Conservation (phyloP, 2,329 filamentous ascomycete species). For the Chaetomium olivaceum region DNA sequence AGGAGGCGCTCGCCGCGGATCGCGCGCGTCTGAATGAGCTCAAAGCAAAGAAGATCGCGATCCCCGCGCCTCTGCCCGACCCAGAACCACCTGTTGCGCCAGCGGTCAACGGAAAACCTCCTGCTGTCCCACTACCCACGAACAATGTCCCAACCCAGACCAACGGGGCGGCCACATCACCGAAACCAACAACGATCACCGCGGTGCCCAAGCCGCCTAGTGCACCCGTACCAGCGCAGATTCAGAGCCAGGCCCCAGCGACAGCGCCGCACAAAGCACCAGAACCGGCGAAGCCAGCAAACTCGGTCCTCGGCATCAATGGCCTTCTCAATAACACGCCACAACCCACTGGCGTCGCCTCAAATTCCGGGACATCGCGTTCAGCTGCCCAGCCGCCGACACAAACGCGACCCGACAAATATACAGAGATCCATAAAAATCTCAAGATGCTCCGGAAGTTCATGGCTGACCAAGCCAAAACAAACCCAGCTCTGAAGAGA, state of each 20-base stretch:
- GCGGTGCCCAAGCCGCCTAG: conserved; percentile 9
- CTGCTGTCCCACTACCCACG: not conserved
- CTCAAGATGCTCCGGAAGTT: conserved; percentile 58
- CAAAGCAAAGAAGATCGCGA: conserved; percentile 37
- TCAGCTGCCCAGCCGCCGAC: conserved; percentile 4
- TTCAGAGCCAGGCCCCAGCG: conserved; percentile 4
- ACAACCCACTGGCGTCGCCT: conserved; percentile 16
- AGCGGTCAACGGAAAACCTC: conserved; percentile 10
- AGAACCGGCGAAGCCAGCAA: conserved; percentile 13
- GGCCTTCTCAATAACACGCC: conserved; percentile 18
- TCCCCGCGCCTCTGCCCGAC: conserved; percentile 30
- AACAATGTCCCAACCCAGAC: conserved; percentile 5
- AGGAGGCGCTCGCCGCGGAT: conserved; percentile 34
- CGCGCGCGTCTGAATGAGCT: conserved; percentile 36
- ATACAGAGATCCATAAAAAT: conserved; percentile 63
- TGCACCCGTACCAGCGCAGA: conserved; percentile 5
- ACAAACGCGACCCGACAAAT: conserved; percentile 44
- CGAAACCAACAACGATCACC: not conserved
- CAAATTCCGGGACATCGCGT: conserved; percentile 12
- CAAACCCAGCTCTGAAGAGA: conserved; percentile 60
- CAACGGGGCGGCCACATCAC: conserved; percentile 1
- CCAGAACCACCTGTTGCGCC: conserved; percentile 26
- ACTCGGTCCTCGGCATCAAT: conserved; percentile 14
- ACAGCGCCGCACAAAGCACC: conserved; percentile 7
- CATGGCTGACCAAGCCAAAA: conserved; percentile 56